Percentiles rank a stretch among this genome's conserved stretches.
Evolutionary conservation across 164 flowering plant species (phyloP).

Genomic region (Pachysandra terminalis): DNA sequence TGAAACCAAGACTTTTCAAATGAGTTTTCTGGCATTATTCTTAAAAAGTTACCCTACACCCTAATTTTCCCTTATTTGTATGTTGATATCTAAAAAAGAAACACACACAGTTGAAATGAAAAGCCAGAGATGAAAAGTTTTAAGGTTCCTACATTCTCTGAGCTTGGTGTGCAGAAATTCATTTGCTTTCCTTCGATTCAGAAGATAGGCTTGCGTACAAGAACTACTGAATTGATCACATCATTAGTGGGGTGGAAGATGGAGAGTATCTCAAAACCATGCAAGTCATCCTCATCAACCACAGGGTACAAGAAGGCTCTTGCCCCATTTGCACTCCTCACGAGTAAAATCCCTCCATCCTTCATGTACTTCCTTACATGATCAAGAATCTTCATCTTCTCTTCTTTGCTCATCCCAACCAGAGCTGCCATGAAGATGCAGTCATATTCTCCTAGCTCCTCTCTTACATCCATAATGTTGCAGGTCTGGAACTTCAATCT

Average conservation of each 20-base stretch:
- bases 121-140: no score
- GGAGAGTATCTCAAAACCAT: slow-evolving; percentile 33
- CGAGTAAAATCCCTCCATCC: slow-evolving; percentile 28
- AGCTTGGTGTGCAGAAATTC: no score
- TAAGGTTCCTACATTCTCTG: no score
- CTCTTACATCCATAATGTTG: slow-evolving; percentile 24
- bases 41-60: no score
- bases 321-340: slow-evolving; percentile 42
- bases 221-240: slow-evolving; percentile 40
- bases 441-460: slow-evolving; percentile 28
- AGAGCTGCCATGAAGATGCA: slow-evolving; percentile 37
- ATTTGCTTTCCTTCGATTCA: no score
- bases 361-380: slow-evolving; percentile 36
- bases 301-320: slow-evolving; percentile 44
- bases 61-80: no score
- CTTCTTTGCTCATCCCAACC: slow-evolving; percentile 37
- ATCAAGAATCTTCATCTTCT: slow-evolving; percentile 24
- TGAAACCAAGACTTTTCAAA: no score
- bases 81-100: no score
- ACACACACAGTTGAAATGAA: no score
- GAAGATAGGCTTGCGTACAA: slow-evolving; percentile 7
- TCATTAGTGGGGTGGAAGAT: slow-evolving; percentile 37
- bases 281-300: slow-evolving; percentile 26
- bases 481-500: slow-evolving; percentile 30
- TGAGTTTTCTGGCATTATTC: no score